phyloP scores from a whole-genome alignment of 148 eudicot genomes.

The Dysphania ambrosioides region DNA sequence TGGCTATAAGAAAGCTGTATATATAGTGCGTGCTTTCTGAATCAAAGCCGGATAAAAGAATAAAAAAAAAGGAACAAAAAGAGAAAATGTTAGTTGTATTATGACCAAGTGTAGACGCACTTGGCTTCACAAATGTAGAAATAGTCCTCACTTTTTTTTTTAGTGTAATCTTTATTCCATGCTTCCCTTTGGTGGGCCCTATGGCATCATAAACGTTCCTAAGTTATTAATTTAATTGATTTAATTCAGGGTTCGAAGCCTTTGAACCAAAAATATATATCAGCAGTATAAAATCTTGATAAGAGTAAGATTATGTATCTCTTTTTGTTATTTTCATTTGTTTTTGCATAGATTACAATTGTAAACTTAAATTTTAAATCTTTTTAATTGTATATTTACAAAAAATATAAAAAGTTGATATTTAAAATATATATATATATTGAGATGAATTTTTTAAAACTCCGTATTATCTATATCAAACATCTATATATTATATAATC shows the following conservation, averaged over 20 bases:
- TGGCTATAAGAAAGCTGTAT: not conserved
- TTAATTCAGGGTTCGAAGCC: not conserved
- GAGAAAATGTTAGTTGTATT: not conserved
- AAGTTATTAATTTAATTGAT: not conserved
- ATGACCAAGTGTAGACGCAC: constrained; percentile 12
- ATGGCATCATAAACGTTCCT: not conserved
- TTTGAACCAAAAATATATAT: not conserved
- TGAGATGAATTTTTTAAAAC: too few species aligned
- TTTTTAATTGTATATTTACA: too few species aligned
- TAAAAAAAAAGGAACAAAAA: not conserved
- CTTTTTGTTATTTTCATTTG: too few species aligned
- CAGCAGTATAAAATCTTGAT: too few species aligned
- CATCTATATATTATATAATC: too few species aligned
- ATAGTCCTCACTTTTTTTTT: not conserved
- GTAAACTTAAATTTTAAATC: too few species aligned
- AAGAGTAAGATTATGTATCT: not conserved
- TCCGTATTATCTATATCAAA: too few species aligned
- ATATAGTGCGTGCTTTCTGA: constrained; percentile 1
- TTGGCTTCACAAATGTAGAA: not conserved
- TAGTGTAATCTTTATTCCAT: not conserved
- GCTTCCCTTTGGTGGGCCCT: not conserved
- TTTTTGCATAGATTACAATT: too few species aligned
- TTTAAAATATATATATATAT: too few species aligned
- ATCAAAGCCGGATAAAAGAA: not conserved
- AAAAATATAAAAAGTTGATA: too few species aligned